These are phyloP conservation scores for Arthroderma sp. DNA, from an alignment of 2,329 filamentous ascomycete species.

Conservation along the genomic window DNA sequence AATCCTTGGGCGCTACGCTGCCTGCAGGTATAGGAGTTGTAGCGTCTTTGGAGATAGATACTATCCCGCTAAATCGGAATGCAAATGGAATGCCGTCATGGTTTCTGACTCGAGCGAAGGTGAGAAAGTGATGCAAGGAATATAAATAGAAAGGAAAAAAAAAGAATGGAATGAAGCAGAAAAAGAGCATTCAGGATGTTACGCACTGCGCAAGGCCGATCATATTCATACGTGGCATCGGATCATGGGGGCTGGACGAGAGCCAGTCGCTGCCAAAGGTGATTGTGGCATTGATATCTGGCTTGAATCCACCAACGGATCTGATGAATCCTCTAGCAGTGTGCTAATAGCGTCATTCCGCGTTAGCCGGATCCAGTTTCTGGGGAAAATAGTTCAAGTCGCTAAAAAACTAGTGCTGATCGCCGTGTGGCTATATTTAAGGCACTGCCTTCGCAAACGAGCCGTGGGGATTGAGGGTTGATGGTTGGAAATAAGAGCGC, in stretches of 20 bases:
- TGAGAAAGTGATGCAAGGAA: background rate
- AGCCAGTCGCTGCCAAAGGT: slow-evolving; percentile 6
- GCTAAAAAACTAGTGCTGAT: background rate
- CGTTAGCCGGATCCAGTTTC: background rate
- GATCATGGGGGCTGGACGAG: background rate
- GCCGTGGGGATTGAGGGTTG: background rate
- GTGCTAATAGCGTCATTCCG: background rate
- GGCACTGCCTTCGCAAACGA: background rate
- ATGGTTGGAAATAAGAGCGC: background rate
- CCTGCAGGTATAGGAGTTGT: background rate
- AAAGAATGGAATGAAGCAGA: background rate
- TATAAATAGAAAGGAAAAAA: background rate
- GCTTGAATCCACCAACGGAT: slow-evolving; percentile 6
- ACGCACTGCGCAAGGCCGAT: slow-evolving; percentile 4
- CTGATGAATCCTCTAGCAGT: slow-evolving; percentile 3
- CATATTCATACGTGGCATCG: slow-evolving; percentile 1
- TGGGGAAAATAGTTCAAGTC: background rate
- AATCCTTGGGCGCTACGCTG: background rate
- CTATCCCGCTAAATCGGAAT: slow-evolving; percentile 4
- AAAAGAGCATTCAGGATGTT: background rate
- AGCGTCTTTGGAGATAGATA: background rate
- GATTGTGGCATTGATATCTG: slow-evolving; percentile 3
- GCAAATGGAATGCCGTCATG: slow-evolving; percentile 5
- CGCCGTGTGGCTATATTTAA: background rate
- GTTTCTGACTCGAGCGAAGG: background rate